phyloP scores from a whole-genome alignment of 2,329 filamentous ascomycete genomes.

The Clonostachys byssicola region DNA sequence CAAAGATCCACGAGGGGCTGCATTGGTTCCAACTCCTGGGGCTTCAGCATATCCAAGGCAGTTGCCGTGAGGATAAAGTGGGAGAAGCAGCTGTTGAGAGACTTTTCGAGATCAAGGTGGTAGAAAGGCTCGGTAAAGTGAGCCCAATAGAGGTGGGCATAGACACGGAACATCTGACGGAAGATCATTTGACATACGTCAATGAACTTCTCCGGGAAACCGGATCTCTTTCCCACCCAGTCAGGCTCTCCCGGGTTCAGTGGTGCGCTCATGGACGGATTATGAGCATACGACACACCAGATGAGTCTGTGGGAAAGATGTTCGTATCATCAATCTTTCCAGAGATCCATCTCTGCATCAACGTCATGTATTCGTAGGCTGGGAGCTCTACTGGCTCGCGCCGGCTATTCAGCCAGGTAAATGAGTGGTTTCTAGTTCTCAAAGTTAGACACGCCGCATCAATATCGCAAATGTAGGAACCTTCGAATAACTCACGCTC shows the following conservation, averaged over 20 bases:
- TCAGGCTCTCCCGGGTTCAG: constrained; percentile 58
- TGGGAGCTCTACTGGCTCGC: constrained; percentile 86
- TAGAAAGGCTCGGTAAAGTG: constrained; percentile 86
- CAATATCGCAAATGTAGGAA: not conserved
- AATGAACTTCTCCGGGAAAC: constrained; percentile 87
- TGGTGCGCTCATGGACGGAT: constrained; percentile 52
- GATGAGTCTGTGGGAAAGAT: constrained; percentile 88
- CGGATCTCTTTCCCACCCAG: constrained; percentile 89
- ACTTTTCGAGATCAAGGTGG: constrained; percentile 75
- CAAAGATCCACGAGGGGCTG: constrained; percentile 90
- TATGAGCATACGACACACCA: constrained; percentile 61
- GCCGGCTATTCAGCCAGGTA: constrained; percentile 88
- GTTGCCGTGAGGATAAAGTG: constrained; percentile 80
- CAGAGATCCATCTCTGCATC: constrained; percentile 95
- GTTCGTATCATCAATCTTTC: constrained; percentile 85
- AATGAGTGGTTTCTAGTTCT: constrained; percentile 76
- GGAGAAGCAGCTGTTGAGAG: constrained; percentile 83
- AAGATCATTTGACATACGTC: constrained; percentile 91
- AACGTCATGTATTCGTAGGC: constrained; percentile 92
- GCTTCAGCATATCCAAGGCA: constrained; percentile 77
- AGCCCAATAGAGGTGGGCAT: constrained; percentile 95
- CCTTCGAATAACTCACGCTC: constrained; percentile 61
- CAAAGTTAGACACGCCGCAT: not conserved
- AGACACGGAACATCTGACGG: constrained; percentile 98
- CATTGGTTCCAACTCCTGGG: constrained; percentile 93